phyloP scores from a whole-genome alignment of 225 moss, liverwort and hornwort species.

The Pleurozium schreberi region DNA sequence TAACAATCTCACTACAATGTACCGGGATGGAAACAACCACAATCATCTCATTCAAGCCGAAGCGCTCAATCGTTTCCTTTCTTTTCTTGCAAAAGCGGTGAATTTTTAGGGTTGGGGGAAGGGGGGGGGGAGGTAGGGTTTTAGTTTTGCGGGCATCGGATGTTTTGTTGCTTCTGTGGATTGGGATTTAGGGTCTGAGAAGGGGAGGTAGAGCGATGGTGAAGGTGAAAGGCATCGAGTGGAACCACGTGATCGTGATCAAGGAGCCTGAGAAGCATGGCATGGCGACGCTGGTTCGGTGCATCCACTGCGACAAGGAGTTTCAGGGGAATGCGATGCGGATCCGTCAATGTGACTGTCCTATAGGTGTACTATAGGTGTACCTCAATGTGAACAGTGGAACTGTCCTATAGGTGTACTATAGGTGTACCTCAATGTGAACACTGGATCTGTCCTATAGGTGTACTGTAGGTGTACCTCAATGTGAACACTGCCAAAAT shows the following conservation, averaged over 20 bases:
- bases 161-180: not conserved
- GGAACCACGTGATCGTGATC: constrained; percentile 49
- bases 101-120: not conserved
- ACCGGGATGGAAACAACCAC: not conserved
- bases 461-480: too few relatives aligned
- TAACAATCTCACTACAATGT: too few relatives aligned
- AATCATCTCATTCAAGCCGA: not conserved
- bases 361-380: too few relatives aligned
- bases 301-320: constrained; percentile 49
- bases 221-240: constrained; percentile 58
- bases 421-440: too few relatives aligned
- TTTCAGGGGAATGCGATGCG: constrained; percentile 63
- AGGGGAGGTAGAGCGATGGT: constrained; percentile 9
- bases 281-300: constrained; percentile 51
- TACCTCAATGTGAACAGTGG: too few relatives aligned
- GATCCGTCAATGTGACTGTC: too few relatives aligned
- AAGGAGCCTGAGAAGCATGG: constrained; percentile 60
- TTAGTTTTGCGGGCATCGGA: not conserved
- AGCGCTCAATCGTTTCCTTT: not conserved
- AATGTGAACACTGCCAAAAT: too few relatives aligned
- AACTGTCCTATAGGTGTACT: too few relatives aligned
- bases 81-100: not conserved
- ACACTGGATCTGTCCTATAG: too few relatives aligned
- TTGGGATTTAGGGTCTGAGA: not conserved
- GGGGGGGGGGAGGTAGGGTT: not conserved